These are phyloP conservation scores for Rhynchospora breviuscula DNA, from an alignment of 176 grass and related monocot species.

Conservation along the genomic window DNA sequence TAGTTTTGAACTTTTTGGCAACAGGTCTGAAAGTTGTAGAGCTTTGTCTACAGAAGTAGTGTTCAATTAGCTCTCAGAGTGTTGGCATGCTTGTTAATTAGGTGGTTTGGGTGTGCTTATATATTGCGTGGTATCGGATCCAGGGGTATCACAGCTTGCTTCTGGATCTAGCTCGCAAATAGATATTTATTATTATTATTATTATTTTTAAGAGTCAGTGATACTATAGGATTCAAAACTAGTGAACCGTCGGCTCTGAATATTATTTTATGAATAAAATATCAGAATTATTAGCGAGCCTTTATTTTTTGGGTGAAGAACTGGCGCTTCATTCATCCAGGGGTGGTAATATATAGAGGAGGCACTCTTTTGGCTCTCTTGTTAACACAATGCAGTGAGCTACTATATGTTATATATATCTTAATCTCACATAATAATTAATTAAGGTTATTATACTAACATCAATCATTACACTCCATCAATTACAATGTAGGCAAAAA, in stretches of 20 bases:
- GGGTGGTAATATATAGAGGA: background rate
- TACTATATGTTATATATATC: background rate
- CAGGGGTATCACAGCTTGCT: background rate
- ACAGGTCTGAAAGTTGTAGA: background rate
- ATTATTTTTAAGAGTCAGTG: conserved; percentile 3
- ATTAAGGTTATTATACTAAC: background rate
- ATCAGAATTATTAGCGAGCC: background rate
- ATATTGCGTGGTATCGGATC: background rate
- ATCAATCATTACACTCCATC: too few species aligned
- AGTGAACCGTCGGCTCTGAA: background rate
- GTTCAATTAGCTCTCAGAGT: background rate
- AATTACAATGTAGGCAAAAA: too few species aligned
- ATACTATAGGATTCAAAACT: background rate
- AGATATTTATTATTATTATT: background rate
- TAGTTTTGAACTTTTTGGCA: conserved; percentile 6
- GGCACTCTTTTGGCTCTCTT: background rate
- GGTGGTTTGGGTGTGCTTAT: background rate
- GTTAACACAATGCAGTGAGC: background rate
- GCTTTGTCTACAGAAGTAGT: background rate
- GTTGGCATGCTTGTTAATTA: background rate
- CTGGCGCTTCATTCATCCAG: conserved; percentile 21
- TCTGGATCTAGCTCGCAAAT: background rate
- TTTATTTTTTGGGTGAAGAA: background rate
- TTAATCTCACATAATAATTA: background rate
- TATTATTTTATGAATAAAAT: background rate